Percentiles rank a stretch among this genome's conserved stretches.
Evolutionary conservation across 1,284 basidiomycete genomes (phyloP).

Genomic region (Coniferiporia weirii): DNA sequence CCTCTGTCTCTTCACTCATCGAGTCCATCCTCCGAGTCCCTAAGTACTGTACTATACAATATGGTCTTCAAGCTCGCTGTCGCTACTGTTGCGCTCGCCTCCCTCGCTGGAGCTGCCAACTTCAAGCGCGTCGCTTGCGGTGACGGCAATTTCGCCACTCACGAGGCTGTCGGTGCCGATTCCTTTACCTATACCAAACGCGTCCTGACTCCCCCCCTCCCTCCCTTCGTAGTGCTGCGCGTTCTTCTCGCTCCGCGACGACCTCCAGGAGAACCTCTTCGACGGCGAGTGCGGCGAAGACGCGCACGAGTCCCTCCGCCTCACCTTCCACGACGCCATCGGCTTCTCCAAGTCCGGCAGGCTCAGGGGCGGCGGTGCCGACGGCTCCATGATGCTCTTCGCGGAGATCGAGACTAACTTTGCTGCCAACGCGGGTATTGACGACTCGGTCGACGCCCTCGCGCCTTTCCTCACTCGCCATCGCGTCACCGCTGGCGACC

Average conservation of each 20-base stretch:
- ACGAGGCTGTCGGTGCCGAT: constrained; percentile 12
- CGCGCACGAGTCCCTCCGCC: constrained; percentile 22
- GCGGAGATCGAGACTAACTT: constrained; percentile 15
- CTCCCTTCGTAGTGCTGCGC: constrained; percentile 20
- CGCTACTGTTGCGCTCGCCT: constrained; percentile 10
- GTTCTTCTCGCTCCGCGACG: constrained; percentile 23
- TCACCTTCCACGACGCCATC: constrained; percentile 27
- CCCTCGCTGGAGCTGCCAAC: constrained; percentile 9
- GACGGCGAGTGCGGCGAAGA: constrained; percentile 21
- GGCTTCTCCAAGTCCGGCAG: constrained; percentile 20
- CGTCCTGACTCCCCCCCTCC: background rate
- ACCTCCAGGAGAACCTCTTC: constrained; percentile 21
- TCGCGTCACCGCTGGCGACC: constrained; percentile 26
- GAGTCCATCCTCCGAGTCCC: too few relatives aligned
- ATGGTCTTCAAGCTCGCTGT: constrained; percentile 15
- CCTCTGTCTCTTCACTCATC: too few relatives aligned
- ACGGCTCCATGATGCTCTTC: constrained; percentile 21
- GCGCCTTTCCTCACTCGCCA: constrained; percentile 24
- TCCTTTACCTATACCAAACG: too few relatives aligned
- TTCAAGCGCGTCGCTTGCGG: constrained; percentile 20
- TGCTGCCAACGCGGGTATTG: constrained; percentile 26
- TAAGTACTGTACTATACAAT: background rate
- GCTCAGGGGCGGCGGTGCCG: constrained; percentile 15
- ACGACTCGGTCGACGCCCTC: constrained; percentile 25
- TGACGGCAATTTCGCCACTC: constrained; percentile 19